A percentile compares a stretch with the other conserved stretches of the same genome.
Evolutionary conservation across 1,284 basidiomycete genomes (phyloP).

Genomic region (Xerocomus nothofagi): DNA sequence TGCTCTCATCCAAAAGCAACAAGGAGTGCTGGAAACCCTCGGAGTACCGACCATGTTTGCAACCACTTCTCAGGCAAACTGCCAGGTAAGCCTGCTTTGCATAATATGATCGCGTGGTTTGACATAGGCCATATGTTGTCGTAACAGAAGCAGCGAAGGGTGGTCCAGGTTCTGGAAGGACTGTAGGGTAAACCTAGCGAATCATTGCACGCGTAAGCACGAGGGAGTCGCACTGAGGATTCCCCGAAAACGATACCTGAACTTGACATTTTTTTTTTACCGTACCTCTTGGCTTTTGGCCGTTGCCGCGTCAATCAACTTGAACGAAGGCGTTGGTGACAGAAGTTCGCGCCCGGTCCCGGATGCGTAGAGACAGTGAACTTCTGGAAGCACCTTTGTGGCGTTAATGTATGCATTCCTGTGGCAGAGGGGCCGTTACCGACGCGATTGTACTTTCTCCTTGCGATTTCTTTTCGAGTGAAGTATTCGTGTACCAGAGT

Average conservation of each 20-base stretch:
- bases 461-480: background rate
- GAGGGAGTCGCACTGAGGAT: background rate
- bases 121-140: conserved; percentile 4
- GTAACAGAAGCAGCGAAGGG: conserved; percentile 44
- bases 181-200: conserved; percentile 15
- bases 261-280: background rate
- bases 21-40: conserved; percentile 55
- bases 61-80: conserved; percentile 46
- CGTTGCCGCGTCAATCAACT: background rate
- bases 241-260: background rate
- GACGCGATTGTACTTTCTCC: background rate
- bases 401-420: conserved; percentile 7
- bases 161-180: conserved; percentile 40
- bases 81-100: conserved; percentile 49
- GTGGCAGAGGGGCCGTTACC: background rate
- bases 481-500: too few species aligned
- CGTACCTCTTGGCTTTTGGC: background rate
- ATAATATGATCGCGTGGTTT: background rate
- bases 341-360: conserved; percentile 2
- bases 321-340: background rate
- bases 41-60: conserved; percentile 71
- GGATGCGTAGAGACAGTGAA: conserved; percentile 10
- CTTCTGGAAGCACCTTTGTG: conserved; percentile 13
- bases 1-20: conserved; percentile 66
- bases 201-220: conserved; percentile 5